phyloP scores from a whole-genome alignment of 2,329 filamentous ascomycete genomes.

The Harringtonia lauricola region DNA sequence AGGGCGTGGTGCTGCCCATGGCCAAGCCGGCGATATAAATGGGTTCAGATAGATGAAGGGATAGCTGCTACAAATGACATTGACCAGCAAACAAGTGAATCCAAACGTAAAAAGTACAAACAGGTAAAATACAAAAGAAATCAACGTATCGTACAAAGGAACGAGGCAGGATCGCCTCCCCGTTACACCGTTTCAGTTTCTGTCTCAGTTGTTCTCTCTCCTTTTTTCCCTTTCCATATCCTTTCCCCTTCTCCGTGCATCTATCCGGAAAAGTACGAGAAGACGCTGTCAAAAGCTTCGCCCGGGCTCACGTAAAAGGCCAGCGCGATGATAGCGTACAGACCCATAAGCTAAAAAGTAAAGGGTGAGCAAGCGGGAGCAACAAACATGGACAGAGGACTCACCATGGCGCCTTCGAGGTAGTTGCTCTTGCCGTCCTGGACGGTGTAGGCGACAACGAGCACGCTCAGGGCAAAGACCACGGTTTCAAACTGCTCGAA shows the following conservation, averaged over 20 bases:
- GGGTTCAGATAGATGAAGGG: not conserved
- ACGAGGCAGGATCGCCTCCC: too few species aligned
- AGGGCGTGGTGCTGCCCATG: slow-evolving; percentile 82
- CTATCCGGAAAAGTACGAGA: slow-evolving; percentile 3
- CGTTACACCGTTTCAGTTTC: too few species aligned
- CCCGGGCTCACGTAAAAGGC: slow-evolving; percentile 47
- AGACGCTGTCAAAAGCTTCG: slow-evolving; percentile 31
- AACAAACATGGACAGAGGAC: slow-evolving; percentile 6
- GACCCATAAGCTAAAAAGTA: slow-evolving; percentile 26
- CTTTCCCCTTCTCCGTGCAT: not conserved
- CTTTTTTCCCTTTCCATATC: too few species aligned
- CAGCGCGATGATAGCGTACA: slow-evolving; percentile 50
- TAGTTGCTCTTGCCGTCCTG: slow-evolving; percentile 80
- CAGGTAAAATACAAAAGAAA: not conserved
- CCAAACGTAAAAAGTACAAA: not conserved
- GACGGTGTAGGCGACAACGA: slow-evolving; percentile 67
- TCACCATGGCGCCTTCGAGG: slow-evolving; percentile 66
- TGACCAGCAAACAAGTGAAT: not conserved
- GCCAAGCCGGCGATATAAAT: slow-evolving; percentile 49
- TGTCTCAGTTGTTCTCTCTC: too few species aligned
- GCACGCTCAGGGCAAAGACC: slow-evolving; percentile 62
- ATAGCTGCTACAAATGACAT: not conserved
- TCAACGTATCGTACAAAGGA: not conserved
- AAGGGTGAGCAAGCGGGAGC: not conserved
- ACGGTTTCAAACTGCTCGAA: slow-evolving; percentile 76